Evolutionary conservation across 1,284 basidiomycete genomes (phyloP).

Genomic region (Pyrrhoderma lamaoense): DNA sequence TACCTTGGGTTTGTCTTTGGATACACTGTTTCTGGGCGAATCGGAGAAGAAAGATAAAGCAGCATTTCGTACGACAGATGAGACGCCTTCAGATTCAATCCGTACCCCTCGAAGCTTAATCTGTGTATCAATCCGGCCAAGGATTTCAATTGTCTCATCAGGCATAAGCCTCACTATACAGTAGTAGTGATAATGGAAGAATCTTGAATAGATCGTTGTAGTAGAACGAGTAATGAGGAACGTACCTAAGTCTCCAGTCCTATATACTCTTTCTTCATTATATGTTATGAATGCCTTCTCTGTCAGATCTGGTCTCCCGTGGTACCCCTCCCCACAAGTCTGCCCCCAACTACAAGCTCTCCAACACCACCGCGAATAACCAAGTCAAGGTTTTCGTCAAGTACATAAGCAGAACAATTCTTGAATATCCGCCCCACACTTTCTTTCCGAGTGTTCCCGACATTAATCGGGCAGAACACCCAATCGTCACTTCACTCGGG

Average conservation of each 20-base stretch:
- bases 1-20: constrained; percentile 23
- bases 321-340: constrained; percentile 47
- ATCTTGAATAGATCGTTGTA: too few relatives aligned
- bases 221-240: not conserved
- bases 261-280: constrained; percentile 37
- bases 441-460: constrained; percentile 34
- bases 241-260: constrained; percentile 41
- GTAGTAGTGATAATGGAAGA: too few relatives aligned
- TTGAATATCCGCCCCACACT: constrained; percentile 38
- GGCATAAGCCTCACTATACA: constrained; percentile 43
- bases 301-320: constrained; percentile 38
- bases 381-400: constrained; percentile 33
- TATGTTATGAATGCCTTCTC: constrained; percentile 42
- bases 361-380: constrained; percentile 41
- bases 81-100: constrained; percentile 47
- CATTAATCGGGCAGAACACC: constrained; percentile 43
- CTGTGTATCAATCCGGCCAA: constrained; percentile 50
- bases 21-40: not conserved
- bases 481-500: constrained; percentile 43
- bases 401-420: constrained; percentile 34
- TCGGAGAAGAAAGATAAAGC: constrained; percentile 20
- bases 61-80: constrained; percentile 37
- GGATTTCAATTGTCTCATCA: constrained; percentile 43
- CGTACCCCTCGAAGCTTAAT: constrained; percentile 49
- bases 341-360: constrained; percentile 45